These are phyloP conservation scores for Mycena rebaudengoi DNA, from an alignment of 768 basidiomycete species.

Conservation along the genomic window DNA sequence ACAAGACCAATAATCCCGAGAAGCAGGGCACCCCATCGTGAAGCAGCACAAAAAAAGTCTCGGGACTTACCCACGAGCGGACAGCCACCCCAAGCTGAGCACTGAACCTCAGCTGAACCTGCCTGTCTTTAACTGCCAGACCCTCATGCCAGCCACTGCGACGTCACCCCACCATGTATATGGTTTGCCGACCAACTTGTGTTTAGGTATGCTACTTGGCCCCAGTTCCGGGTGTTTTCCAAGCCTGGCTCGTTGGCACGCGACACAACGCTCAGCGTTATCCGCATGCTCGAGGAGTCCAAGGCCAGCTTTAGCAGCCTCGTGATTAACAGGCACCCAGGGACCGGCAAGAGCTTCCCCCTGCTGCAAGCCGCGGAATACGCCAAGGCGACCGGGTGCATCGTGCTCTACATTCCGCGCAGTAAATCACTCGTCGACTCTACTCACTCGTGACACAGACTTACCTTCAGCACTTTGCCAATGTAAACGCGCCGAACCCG, in stretches of 20 bases:
- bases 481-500: conserved; percentile 60
- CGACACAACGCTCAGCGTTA: conserved; percentile 34
- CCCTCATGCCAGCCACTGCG: conserved; percentile 35
- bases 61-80: conserved; percentile 49
- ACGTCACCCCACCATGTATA: conserved; percentile 60
- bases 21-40: conserved; percentile 14
- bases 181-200: conserved; percentile 71
- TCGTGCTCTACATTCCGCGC: conserved; percentile 87
- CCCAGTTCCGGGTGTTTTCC: conserved; percentile 74
- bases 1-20: too few species aligned
- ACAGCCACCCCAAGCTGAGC: conserved; percentile 53
- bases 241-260: conserved; percentile 78
- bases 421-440: conserved; percentile 64
- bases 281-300: conserved; percentile 9
- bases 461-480: conserved; percentile 73
- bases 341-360: conserved; percentile 84
- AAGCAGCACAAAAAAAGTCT: conserved; percentile 31
- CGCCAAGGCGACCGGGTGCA: conserved; percentile 67
- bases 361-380: conserved; percentile 82
- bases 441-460: conserved; percentile 82
- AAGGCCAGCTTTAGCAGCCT: conserved; percentile 48
- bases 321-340: conserved; percentile 60
- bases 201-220: background rate
- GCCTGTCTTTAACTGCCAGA: conserved; percentile 49
- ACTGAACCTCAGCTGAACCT: conserved; percentile 43